phyloP scores from a whole-genome alignment of 371 early-diverging fungal species.

The Gilbertella persicaria region DNA sequence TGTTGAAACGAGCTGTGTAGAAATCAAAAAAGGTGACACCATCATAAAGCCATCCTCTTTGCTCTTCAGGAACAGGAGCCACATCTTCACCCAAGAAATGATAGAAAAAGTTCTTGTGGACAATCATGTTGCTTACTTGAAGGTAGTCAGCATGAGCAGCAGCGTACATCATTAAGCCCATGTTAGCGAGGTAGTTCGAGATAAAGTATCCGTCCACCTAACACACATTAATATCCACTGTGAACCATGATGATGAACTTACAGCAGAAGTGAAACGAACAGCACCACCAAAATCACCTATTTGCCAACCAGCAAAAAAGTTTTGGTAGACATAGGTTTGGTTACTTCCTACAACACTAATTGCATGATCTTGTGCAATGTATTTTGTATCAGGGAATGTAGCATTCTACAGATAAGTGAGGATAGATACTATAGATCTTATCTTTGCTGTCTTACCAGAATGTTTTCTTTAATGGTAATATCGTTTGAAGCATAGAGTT shows the following conservation, averaged over 20 bases:
- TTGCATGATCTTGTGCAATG: conserved; percentile 42
- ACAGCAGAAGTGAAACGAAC: conserved; percentile 45
- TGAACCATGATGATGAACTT: conserved; percentile 5
- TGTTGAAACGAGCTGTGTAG: conserved; percentile 42
- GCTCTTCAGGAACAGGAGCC: conserved; percentile 19
- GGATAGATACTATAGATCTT: neutral
- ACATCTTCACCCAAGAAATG: conserved; percentile 28
- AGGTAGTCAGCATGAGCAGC: conserved; percentile 40
- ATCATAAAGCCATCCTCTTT: conserved; percentile 45
- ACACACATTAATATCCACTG: neutral
- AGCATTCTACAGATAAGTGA: conserved; percentile 26
- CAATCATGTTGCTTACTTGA: conserved; percentile 44
- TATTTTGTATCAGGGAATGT: conserved; percentile 38
- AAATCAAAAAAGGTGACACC: conserved; percentile 49
- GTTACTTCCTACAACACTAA: conserved; percentile 39
- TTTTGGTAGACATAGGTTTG: conserved; percentile 47
- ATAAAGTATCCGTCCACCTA: conserved; percentile 44
- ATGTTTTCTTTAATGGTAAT: conserved; percentile 46
- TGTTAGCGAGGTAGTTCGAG: conserved; percentile 47
- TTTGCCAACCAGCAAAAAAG: conserved; percentile 48
- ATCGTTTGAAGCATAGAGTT: conserved; percentile 33
- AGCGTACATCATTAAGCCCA: conserved; percentile 45
- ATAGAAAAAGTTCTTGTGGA: conserved; percentile 42
- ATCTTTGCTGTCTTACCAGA: conserved; percentile 23
- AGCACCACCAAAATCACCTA: conserved; percentile 47